Evolutionary conservation across 331 rosid genomes (phyloP), one percentile per base, ranked within the genome.

Genomic region (Stylosanthes scabra): DNA sequence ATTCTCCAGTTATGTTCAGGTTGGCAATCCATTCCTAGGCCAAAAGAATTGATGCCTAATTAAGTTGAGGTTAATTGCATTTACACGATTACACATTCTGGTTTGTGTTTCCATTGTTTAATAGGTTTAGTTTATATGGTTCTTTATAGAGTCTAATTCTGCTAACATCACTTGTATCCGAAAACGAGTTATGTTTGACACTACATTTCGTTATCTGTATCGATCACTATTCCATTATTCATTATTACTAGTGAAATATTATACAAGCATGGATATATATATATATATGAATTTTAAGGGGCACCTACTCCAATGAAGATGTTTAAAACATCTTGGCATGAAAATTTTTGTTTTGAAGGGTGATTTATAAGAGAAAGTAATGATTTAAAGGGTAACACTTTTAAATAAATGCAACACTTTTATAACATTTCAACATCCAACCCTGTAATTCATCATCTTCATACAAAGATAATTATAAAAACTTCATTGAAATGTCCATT

Each of bases 11-110:
- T 86, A 46, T 87, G 87, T 80, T n/a, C 90, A 16, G 91, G 96
- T 74, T 90, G 96, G 88, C 88, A 84, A 79, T 77, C 91, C 72
- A 66, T 88, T 66, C 34, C 51, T 59, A 76, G 86, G 86, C 91
- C 91, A 37, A 56, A 12, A 28, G 89, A 86, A 41, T 50, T 25
- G 52, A 74, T 44, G 66, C 16, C 34, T 45, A 27, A 52, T 13
- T 88, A 67, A 68, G 66, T 65, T 47, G 42, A 50, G 63, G n/a
- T n/a, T n/a, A n/a, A n/a, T n/a, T 71, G 76, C 42, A 37, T 47
- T 70, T 70, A 62, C 76, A 40, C 12, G 73, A 59, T 4, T 34
- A 68, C 42, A 59, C 68, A 44, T 41, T 65, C 39, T 54, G 41
- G 11, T 7, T 55, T 45, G 41, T 40, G 37, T 3, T 14, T 29